Evolutionary conservation across 768 basidiomycete genomes (phyloP), one percentile per base, ranked within the genome.

Genomic region (Phaffia australis): DNA sequence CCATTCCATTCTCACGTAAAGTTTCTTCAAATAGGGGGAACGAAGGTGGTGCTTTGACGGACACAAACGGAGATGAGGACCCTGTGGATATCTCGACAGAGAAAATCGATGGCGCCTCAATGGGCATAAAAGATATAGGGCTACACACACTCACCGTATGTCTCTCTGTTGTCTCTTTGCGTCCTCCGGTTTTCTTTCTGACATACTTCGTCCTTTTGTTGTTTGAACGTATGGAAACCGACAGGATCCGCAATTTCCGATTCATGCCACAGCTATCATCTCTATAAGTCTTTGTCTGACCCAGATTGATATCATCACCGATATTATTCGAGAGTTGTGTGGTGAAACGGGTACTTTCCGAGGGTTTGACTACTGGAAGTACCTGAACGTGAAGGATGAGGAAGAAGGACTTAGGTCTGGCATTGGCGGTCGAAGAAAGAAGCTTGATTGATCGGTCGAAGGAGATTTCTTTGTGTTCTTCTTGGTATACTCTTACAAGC

Each of bases 251-350:
- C 59, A 61, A 52, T 59, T 66, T 46, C 57, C 65, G 5, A 9
- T 61, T 18, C 54, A 66, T 32, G 32, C 59, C 1, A 66, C 65
- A 14, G 65, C 65, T 0, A 42, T 66, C 51, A 48, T 66, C 27
- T 49, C 57, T 19, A 35, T 66, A 9, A 55, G 58, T 1, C 30
- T 51, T 11, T 19, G 60, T 47, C 9, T 55, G 46, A 18, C 25
- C 1, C n/a, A n/a, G 2, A 46, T 66, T 19, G 65, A 66, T 55
- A 42, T 52, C 21, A 51, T 61, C 21, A 66, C 54, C 0, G 46
- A 48, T 21, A 55, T 61, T 48, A 55, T 50, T 16, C 65, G 65
- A n/a, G 23, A 27, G 3, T 47, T 64, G 27, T 29, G 11, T 32
- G 62, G 62, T n/a, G 52, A 52, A 16, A 52, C 50, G 19, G 27